Evolutionary conservation across 306 rosid species (phyloP).

Genomic region (Lathyrus oleraceus): DNA sequence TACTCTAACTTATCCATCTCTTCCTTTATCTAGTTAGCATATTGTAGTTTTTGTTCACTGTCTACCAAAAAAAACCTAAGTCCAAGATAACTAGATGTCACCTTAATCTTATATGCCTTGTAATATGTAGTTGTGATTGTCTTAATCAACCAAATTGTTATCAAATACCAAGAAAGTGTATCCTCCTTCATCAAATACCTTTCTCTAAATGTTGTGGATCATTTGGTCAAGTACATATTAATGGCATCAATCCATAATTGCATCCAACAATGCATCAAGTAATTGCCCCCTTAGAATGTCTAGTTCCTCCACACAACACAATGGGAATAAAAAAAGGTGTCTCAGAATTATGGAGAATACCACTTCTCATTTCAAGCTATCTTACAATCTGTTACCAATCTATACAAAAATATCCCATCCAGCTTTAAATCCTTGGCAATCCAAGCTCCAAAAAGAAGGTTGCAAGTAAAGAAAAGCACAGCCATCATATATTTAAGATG

Average conservation of each 20-base stretch:
- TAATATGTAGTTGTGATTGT: neutral
- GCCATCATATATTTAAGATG: constrained; percentile 58
- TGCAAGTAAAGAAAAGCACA: constrained; percentile 45
- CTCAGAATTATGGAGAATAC: constrained; percentile 45
- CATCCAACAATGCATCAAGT: neutral
- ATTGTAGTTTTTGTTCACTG: too few species aligned
- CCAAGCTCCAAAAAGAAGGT: constrained; percentile 47
- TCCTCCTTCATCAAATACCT: neutral
- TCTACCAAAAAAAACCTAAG: too few species aligned
- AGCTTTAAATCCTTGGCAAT: constrained; percentile 49
- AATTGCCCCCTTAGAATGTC: neutral
- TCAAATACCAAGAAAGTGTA: neutral
- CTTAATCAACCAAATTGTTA: neutral
- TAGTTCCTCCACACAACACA: neutral
- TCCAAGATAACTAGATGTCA: neutral
- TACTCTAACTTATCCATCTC: too few species aligned
- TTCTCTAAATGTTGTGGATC: too few species aligned
- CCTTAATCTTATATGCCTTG: neutral
- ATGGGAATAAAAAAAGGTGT: neutral
- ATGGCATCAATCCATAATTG: neutral
- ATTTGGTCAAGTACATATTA: neutral
- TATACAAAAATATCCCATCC: constrained; percentile 77
- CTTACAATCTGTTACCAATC: constrained; percentile 65
- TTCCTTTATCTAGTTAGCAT: too few species aligned
- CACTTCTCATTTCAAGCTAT: constrained; percentile 60